These are phyloP conservation scores for Maudiozyma pseudohumilis DNA, from an alignment of 805 yeast genomes.

Conservation along the genomic window DNA sequence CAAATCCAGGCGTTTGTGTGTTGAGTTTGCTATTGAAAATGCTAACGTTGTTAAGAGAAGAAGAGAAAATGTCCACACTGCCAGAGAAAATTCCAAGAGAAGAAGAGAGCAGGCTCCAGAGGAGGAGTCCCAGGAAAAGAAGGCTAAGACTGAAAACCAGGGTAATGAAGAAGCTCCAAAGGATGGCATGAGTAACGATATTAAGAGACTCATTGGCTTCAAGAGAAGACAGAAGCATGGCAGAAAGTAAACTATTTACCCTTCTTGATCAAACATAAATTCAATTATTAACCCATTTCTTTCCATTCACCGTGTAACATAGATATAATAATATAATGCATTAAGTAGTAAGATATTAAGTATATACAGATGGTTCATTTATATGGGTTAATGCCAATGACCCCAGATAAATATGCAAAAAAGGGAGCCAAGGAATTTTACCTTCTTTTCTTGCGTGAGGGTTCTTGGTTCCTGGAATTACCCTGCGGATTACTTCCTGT, in stretches of 20 bases:
- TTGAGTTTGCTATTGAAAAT: slow-evolving; percentile 92
- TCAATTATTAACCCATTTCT: too few species aligned
- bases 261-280: background rate
- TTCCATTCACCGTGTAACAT: slow-evolving; percentile 1
- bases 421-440: slow-evolving; percentile 3
- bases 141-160: slow-evolving; percentile 14
- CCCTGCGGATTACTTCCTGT: slow-evolving; percentile 20
- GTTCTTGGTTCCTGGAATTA: slow-evolving; percentile 15
- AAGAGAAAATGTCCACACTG: slow-evolving; percentile 49
- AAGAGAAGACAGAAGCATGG: slow-evolving; percentile 57
- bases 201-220: slow-evolving; percentile 54
- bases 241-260: slow-evolving; percentile 21
- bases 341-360: background rate
- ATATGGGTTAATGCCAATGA: background rate
- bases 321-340: slow-evolving; percentile 1
- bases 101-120: slow-evolving; percentile 18
- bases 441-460: slow-evolving; percentile 23
- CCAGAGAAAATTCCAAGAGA: slow-evolving; percentile 30
- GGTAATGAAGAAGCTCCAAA: slow-evolving; percentile 10
- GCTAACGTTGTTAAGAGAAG: slow-evolving; percentile 90
- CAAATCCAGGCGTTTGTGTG: slow-evolving; percentile 69
- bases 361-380: background rate
- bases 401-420: background rate
- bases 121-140: slow-evolving; percentile 14
- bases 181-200: slow-evolving; percentile 41